Evolutionary conservation across 371 early-diverging fungal species (phyloP), one percentile per base, ranked within the genome.

Genomic region (Blastocladiella emersonii): DNA sequence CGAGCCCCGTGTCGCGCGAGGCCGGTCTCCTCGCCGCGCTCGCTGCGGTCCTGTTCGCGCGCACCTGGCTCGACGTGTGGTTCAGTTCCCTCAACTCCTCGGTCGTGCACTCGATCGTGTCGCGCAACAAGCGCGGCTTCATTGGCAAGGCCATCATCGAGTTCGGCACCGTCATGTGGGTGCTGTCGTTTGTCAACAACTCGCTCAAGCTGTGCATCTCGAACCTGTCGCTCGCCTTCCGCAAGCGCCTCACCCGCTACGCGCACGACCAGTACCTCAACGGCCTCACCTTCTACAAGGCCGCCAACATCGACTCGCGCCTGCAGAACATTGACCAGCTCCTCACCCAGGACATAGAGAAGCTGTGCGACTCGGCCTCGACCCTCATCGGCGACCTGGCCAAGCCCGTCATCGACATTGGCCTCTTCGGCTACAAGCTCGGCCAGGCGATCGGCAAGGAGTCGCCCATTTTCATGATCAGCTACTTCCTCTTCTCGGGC

Each of bases 281-380:
- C 66, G 92, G 85, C 59, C 87, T 85, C 62, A 87, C 85, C 8
- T 90, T 87, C 71, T 89, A 89, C 75, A 87, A 89, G 71, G 75
- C 90, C 35, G 78, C 88, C 57, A 86, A 89, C 64, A 70, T 91
- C 27, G 92, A 87, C 66, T 78, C 81, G 45, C 78, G 91, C 63
- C 80, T 90, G 61, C 81, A 87, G 61, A 90, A 91, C 64, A 84
- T 86, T 3, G 92, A 91, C 75, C 92, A 91, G 70, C 73, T 89
- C 17, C 68, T 91, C 62, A 90, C 92, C 1, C 88, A 91, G 72
- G 91, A 91, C 67, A 87, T 91, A 67, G 91, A 89, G 70, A 88
- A 90, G 68, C 90, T 91, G 64, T 78, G 87, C 37, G 85, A 87
- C 82, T 69, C 74, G 85, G 59, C 84, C 84, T 36, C 68, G 43